Conservation (phyloP, 108 stramenopile genomes). For the Asterionellopsis glacialis region DNA sequence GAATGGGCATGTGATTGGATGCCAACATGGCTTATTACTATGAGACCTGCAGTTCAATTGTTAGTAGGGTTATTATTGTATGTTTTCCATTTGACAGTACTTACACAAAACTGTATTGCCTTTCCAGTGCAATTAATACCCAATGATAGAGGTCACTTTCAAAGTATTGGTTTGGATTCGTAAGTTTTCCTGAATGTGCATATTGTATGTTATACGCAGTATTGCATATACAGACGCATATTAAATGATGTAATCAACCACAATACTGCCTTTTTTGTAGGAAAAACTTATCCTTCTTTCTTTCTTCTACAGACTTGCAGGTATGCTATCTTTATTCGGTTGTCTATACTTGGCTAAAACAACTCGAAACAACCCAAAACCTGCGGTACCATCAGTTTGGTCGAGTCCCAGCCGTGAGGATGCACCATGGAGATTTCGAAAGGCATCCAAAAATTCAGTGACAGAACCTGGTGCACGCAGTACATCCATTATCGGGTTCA, state of each 20-base stretch:
- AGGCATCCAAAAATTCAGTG: constrained; percentile 8
- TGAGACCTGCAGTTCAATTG: constrained; percentile 48
- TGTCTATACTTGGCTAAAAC: constrained; percentile 1
- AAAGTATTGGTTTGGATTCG: constrained; percentile 75
- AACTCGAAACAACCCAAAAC: background rate
- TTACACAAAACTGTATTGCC: constrained; percentile 64
- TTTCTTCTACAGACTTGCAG: background rate
- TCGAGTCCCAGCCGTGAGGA: background rate
- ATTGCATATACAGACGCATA: too few relatives aligned
- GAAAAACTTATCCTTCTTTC: background rate
- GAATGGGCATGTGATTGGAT: constrained; percentile 61
- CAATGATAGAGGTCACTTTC: constrained; percentile 81
- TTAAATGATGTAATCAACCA: background rate
- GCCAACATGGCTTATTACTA: constrained; percentile 50
- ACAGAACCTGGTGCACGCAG: constrained; percentile 23
- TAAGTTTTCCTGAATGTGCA: constrained; percentile 12
- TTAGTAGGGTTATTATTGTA: constrained; percentile 35
- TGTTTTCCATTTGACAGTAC: constrained; percentile 58
- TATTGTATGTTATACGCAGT: too few relatives aligned
- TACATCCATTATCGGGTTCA: constrained; percentile 40
- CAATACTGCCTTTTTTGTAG: background rate
- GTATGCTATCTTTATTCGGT: constrained; percentile 8
- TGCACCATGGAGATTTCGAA: constrained; percentile 33
- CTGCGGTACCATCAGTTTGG: constrained; percentile 10
- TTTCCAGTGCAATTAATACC: constrained; percentile 89